A percentile compares a stretch with the other conserved stretches of the same genome.
These are phyloP conservation scores for Stephanodiscus triporus DNA, from an alignment of 108 stramenopile genomes.

Conservation along the genomic window DNA sequence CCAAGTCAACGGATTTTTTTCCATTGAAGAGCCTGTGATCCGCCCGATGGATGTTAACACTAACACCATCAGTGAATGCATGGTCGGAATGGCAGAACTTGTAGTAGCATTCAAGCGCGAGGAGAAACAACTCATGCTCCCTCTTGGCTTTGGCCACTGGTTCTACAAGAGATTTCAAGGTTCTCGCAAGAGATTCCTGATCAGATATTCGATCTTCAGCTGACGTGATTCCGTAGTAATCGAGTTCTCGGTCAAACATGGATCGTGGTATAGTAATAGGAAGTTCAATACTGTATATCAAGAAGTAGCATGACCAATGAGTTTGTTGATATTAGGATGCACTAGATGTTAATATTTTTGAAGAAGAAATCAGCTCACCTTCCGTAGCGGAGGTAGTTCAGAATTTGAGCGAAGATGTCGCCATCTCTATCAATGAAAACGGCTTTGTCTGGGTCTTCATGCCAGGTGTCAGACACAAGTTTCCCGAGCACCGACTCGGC, in stretches of 20 bases:
- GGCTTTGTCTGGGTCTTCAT: slow-evolving; percentile 16
- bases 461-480: slow-evolving; percentile 30
- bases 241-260: slow-evolving; percentile 15
- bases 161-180: not conserved
- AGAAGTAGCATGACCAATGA: not conserved
- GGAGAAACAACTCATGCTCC: slow-evolving; percentile 8
- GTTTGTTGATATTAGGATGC: not conserved
- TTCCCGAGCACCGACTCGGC: slow-evolving; percentile 24
- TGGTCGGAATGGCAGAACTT: not conserved
- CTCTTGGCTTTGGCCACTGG: not conserved
- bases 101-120: slow-evolving; percentile 4
- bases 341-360: not conserved
- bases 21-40: not conserved
- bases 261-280: slow-evolving; percentile 5
- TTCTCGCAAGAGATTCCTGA: not conserved
- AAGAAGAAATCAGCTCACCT: not conserved
- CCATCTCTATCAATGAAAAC: slow-evolving; percentile 34
- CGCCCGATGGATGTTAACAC: not conserved
- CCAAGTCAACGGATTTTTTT: not conserved
- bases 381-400: slow-evolving; percentile 38
- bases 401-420: slow-evolving; percentile 24
- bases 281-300: slow-evolving; percentile 18
- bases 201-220: not conserved
- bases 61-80: not conserved
- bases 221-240: slow-evolving; percentile 7